Conservation (phyloP, 140 eudicot species). For the Ambrosia hybrid region DNA sequence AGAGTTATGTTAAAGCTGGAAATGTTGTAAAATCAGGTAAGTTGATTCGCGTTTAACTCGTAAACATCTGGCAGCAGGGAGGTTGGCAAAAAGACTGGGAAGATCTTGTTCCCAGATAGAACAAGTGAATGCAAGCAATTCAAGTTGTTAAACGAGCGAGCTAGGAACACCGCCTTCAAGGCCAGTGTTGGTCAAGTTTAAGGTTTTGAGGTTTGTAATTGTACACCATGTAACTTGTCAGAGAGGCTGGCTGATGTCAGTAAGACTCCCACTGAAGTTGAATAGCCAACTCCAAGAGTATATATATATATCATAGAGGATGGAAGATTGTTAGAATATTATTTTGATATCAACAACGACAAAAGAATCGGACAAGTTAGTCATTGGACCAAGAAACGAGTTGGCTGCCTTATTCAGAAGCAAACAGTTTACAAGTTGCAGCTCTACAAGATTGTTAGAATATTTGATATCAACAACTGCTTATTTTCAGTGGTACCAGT, state of each 20-base stretch:
- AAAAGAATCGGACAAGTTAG: conserved; percentile 31
- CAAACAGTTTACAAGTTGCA: too few relatives aligned
- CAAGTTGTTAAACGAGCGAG: conserved; percentile 30
- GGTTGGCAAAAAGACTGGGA: conserved; percentile 15
- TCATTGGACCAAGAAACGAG: neutral
- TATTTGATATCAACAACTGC: too few relatives aligned
- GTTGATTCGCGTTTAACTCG: conserved; percentile 24
- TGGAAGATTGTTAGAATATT: conserved; percentile 22
- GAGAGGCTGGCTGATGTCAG: conserved; percentile 23
- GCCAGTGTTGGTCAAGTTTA: conserved; percentile 18
- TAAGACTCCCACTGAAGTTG: conserved; percentile 33
- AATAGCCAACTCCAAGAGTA: conserved; percentile 36
- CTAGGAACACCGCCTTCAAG: conserved; percentile 38
- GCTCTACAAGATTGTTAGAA: too few relatives aligned
- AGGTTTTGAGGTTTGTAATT: conserved; percentile 24
- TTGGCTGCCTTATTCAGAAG: neutral
- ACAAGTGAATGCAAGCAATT: conserved; percentile 22
- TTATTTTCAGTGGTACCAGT: too few relatives aligned
- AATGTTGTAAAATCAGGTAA: conserved; percentile 45
- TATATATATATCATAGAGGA: conserved; percentile 17
- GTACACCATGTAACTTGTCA: conserved; percentile 28
- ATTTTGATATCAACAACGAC: conserved; percentile 28
- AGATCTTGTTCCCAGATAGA: conserved; percentile 35
- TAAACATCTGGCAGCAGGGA: conserved; percentile 16
- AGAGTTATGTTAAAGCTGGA: conserved; percentile 29